Conservation (phyloP, 2,329 filamentous ascomycete species). For the Aspergillus sp. region DNA sequence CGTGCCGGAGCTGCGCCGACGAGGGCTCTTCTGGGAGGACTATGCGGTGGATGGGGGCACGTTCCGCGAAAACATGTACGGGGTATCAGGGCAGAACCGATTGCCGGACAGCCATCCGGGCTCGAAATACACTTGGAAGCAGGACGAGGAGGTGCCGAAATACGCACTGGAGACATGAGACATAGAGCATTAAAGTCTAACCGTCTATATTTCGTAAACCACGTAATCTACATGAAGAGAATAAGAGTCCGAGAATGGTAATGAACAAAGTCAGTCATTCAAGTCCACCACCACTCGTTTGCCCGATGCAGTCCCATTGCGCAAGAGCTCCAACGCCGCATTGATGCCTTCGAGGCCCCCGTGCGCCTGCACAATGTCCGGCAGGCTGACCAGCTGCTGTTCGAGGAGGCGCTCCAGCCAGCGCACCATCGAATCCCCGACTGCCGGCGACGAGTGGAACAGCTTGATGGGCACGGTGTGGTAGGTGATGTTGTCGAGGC, state of each 20-base stretch:
- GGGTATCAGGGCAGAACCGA: conserved; percentile 18
- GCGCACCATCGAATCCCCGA: conserved; percentile 54
- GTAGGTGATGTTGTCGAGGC: conserved; percentile 40
- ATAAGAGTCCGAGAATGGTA: background rate
- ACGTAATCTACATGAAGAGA: background rate
- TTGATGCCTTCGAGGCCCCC: conserved; percentile 61
- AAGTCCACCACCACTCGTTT: conserved; percentile 57
- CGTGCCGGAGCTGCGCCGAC: conserved; percentile 53
- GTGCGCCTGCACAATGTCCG: conserved; percentile 57
- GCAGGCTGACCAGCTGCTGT: conserved; percentile 46
- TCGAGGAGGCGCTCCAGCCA: conserved; percentile 63
- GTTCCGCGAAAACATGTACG: conserved; percentile 34
- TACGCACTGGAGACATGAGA: background rate
- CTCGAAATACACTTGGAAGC: conserved; percentile 1
- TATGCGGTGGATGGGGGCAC: conserved; percentile 31
- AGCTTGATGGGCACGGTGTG: conserved; percentile 68
- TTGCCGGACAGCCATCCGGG: background rate
- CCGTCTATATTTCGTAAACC: background rate
- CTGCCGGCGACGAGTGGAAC: conserved; percentile 58
- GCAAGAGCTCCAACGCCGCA: conserved; percentile 56
- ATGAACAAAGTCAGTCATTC: conserved; percentile 1
- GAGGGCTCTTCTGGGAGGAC: conserved; percentile 42
- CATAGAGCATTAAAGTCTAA: too few species aligned
- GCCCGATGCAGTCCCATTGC: conserved; percentile 58
- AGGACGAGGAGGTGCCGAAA: background rate